phyloP scores from a whole-genome alignment of 2,329 filamentous ascomycete species.

The Aspergillus neoniger region DNA sequence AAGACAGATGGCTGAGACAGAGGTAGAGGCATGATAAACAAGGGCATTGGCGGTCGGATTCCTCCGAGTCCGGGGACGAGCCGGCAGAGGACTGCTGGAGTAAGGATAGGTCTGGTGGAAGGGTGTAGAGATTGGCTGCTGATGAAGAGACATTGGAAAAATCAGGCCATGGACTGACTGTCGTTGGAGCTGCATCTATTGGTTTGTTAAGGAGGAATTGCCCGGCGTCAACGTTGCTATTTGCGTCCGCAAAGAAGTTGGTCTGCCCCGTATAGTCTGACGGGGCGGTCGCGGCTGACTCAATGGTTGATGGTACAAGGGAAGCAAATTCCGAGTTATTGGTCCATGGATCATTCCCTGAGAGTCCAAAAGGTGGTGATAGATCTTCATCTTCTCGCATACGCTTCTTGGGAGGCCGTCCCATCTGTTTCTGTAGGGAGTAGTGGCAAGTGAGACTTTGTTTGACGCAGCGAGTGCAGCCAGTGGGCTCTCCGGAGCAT shows the following conservation, averaged over 20 bases:
- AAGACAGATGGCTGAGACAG: conserved; percentile 45
- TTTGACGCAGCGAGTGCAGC: conserved; percentile 46
- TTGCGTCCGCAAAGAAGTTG: conserved; percentile 25
- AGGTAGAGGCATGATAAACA: conserved; percentile 48
- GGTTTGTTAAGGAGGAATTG: conserved; percentile 25
- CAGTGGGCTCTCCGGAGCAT: conserved; percentile 49
- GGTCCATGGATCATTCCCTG: conserved; percentile 25
- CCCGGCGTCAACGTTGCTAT: conserved; percentile 28
- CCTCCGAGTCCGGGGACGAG: conserved; percentile 23
- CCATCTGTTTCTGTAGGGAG: conserved; percentile 52
- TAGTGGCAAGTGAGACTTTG: conserved; percentile 48
- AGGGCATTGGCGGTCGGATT: conserved; percentile 35
- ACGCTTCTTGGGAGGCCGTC: conserved; percentile 48
- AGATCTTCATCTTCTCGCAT: conserved; percentile 33
- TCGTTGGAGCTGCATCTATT: conserved; percentile 30
- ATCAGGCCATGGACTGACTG: conserved; percentile 43
- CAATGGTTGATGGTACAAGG: not conserved
- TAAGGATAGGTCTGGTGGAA: conserved; percentile 1
- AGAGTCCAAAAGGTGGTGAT: conserved; percentile 15
- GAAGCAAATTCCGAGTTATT: conserved; percentile 4
- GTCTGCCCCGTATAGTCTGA: conserved; percentile 11
- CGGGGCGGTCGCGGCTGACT: not conserved
- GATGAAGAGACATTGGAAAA: conserved; percentile 40
- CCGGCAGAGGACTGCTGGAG: conserved; percentile 16
- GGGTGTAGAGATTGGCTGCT: not conserved